A percentile compares a stretch with the other conserved stretches of the same genome.
phyloP scores from a whole-genome alignment of 805 yeast genomes.

The Metschnikowia baotianmanensis region DNA sequence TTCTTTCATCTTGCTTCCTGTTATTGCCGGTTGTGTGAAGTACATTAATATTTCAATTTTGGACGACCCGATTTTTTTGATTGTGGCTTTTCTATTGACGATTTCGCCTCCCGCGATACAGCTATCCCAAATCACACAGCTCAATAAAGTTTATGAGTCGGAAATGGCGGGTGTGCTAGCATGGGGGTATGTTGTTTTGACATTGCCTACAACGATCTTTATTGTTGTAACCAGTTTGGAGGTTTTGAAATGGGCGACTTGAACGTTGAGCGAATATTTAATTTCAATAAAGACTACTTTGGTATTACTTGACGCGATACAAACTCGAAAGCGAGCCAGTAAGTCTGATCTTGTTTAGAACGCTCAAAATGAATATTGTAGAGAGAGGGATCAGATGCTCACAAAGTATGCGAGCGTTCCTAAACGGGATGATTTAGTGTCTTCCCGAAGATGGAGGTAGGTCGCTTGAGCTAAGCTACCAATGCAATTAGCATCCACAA shows the following conservation, averaged over 20 bases:
- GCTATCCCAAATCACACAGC: constrained; percentile 74
- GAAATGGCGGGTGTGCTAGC: constrained; percentile 82
- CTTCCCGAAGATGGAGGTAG: too few species aligned
- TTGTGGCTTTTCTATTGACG: constrained; percentile 72
- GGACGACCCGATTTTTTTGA: constrained; percentile 78
- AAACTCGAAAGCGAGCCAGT: too few species aligned
- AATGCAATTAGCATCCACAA: too few species aligned
- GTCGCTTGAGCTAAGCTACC: too few species aligned
- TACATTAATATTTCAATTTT: constrained; percentile 62
- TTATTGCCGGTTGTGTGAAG: constrained; percentile 63
- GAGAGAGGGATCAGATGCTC: too few species aligned
- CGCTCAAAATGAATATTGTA: too few species aligned
- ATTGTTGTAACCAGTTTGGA: constrained; percentile 68
- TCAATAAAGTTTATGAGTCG: constrained; percentile 70
- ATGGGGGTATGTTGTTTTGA: constrained; percentile 77
- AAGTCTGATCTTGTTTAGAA: too few species aligned
- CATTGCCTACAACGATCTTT: constrained; percentile 71
- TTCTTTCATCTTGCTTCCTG: constrained; percentile 62
- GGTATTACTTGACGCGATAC: too few species aligned
- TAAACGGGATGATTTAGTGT: too few species aligned
- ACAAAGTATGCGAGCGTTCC: too few species aligned
- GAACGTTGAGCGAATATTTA: too few species aligned
- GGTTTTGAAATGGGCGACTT: constrained; percentile 51
- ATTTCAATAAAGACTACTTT: background rate
- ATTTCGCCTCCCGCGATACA: constrained; percentile 85